Base-by-base conservation (phyloP, 192 early-diverging fungal species). In the Thamnidium elegans region DNA sequence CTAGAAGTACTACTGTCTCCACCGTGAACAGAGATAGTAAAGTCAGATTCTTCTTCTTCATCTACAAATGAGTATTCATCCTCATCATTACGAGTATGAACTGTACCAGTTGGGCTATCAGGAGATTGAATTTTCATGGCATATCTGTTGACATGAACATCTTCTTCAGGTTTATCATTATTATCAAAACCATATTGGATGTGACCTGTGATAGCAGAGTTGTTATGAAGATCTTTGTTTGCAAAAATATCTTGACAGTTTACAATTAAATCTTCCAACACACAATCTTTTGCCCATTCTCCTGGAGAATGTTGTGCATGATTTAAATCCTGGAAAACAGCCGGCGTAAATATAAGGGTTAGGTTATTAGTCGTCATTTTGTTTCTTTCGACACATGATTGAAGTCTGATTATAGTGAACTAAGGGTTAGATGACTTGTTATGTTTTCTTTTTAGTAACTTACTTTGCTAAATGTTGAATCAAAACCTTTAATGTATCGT, bases 281-380 rank as follows among this genome's bases (percentile, higher is more conserved):
- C 70, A 51, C 66, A 62, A 42, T 76, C 74, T 8, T 53, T 54
- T 19, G 36, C 32, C 69, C 69, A 76, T 68, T 76, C 74, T n/a
- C 69, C 74, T 10, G 69, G 66, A 45, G 63, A 64, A 13, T 32
- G 46, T 30, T 68, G 61, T 1, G 76, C 78, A n/a, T 75, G 78
- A 56, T 79, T 79, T 23, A 78, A 78, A 45, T 83, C 81, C 30
- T 84, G 82, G 69, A 89, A 89, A 21, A 87, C 76, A 3, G 86
- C 84, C 0, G 85, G 80, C 4, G 81, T 81, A 60, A 89, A 89
- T 17, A 89, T 77, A 55, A 87, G 63, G 1, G 81, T 81, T 0
- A 89, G 39, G 65, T 89, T 89, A 21, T 71, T 71, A 3, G 79
- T 66, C 7, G 74, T 80, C 86, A 89, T 89, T 56, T 89, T 89